Base-by-base conservation (phyloP, 2,329 filamentous ascomycete species). In the Sphaceloma murrayae region DNA sequence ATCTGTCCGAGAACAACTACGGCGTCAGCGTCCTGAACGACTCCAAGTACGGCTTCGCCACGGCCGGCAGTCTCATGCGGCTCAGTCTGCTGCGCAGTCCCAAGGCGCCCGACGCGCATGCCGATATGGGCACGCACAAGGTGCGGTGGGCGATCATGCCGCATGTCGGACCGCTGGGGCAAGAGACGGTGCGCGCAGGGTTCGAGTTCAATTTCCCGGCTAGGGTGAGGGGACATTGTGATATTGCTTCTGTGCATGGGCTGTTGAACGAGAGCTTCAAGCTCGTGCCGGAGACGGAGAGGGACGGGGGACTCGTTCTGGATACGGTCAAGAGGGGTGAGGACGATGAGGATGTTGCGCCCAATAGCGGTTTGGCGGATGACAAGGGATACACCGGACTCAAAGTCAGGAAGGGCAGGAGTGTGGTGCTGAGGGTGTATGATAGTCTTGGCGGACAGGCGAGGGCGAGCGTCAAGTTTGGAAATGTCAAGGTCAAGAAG, bases 31-130 rank as follows among this genome's bases (percentile, higher is more conserved):
- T 96, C 50, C 73, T 96, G 48, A 96, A 96, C 58, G 88, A 96
- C 63, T 85, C 80, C 67, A 95, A 95, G 63, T 96, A 94, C 59
- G 89, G 89, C 13, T 96, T 96, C 59, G 89, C 89, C 16, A 94
- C 87, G 10, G 78, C 75, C 34, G 89, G 89, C 32, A 91, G 83
- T 58, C 62, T 87, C 45, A 96, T 96, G 89, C 79, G 89, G 3
- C 70, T 96, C 7, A 88, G 82, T 10, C 73, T 96, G 14, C 74
- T 95, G 13, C 80, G 89, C 30, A 80, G 87, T 4, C 84, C 89
- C 16, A 96, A 96, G 61, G 88, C 89, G 0, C 89, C 89, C 1
- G 89, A 96, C 61, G 87, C 78, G 4, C 81, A 94, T 56, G 89
- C 89, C 30, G 89, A 96, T 60, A 95, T 96, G 87, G 89, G 63